These are phyloP conservation scores for Candida maesae DNA, from an alignment of 805 yeast genomes.

Conservation along the genomic window DNA sequence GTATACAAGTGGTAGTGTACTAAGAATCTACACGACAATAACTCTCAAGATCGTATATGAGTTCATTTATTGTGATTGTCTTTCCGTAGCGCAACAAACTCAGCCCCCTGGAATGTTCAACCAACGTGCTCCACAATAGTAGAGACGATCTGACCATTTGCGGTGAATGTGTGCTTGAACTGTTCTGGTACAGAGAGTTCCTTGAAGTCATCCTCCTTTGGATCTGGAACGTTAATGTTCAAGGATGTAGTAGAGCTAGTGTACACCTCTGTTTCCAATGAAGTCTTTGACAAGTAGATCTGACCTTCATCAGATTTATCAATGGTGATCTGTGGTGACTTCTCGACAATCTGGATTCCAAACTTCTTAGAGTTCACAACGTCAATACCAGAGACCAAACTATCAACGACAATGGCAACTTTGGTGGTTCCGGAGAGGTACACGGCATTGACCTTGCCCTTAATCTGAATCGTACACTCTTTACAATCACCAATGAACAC, in stretches of 20 bases:
- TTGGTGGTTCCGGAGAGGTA: constrained; percentile 69
- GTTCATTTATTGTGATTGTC: too few relatives aligned
- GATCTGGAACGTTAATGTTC: constrained; percentile 78
- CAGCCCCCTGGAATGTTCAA: constrained; percentile 32
- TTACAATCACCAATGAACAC: constrained; percentile 82
- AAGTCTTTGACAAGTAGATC: constrained; percentile 68
- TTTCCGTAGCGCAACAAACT: too few relatives aligned
- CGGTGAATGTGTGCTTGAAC: constrained; percentile 63
- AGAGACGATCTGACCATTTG: constrained; percentile 57
- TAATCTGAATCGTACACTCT: constrained; percentile 71
- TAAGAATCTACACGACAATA: too few relatives aligned
- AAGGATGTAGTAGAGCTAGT: constrained; percentile 83
- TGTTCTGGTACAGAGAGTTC: constrained; percentile 93
- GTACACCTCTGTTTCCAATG: constrained; percentile 73
- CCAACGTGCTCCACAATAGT: constrained; percentile 83
- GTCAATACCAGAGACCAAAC: constrained; percentile 83
- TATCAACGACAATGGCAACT: constrained; percentile 77
- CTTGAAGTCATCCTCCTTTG: constrained; percentile 64
- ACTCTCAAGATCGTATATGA: too few relatives aligned
- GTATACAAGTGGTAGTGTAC: too few relatives aligned
- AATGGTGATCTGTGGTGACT: constrained; percentile 75
- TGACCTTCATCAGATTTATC: constrained; percentile 89
- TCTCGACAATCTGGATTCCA: constrained; percentile 82
- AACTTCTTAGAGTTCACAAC: constrained; percentile 75
- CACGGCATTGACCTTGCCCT: constrained; percentile 89